Conservation (phyloP, 2,329 filamentous ascomycete genomes). For the Penicillium psychrosexuale region DNA sequence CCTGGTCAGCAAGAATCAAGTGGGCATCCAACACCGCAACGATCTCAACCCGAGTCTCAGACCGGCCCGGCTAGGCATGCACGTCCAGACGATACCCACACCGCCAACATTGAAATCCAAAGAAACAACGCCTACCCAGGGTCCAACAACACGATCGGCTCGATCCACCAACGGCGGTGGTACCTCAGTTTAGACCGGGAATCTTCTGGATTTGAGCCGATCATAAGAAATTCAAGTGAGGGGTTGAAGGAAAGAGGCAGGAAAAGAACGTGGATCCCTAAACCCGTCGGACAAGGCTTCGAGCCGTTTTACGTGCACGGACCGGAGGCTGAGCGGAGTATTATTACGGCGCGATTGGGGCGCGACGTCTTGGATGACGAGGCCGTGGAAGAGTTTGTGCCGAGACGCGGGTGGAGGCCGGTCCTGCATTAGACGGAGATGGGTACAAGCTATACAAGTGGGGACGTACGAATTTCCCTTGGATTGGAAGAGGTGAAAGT, state of each 20-base stretch:
- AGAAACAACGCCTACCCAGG: constrained; percentile 64
- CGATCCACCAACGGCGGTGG: constrained; percentile 66
- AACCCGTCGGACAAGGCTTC: constrained; percentile 39
- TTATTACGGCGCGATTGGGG: constrained; percentile 62
- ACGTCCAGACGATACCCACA: constrained; percentile 9
- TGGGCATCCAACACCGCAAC: background rate
- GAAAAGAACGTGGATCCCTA: constrained; percentile 31
- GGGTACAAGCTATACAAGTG: background rate
- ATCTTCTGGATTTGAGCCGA: constrained; percentile 54
- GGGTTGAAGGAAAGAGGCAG: background rate
- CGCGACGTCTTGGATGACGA: constrained; percentile 61
- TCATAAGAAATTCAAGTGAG: background rate
- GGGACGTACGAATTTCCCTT: background rate
- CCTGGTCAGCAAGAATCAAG: background rate
- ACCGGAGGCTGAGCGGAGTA: constrained; percentile 60
- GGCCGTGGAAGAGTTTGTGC: constrained; percentile 55
- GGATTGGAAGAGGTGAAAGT: background rate
- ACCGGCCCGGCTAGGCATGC: background rate
- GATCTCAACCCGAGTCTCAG: background rate
- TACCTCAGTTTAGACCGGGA: constrained; percentile 61
- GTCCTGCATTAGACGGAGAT: constrained; percentile 24
- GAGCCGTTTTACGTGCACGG: constrained; percentile 62
- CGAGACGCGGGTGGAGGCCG: constrained; percentile 58
- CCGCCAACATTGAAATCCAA: constrained; percentile 54
- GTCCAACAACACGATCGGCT: constrained; percentile 63